Base-by-base conservation (phyloP, 257 asterid species). In the Nicotiana otophora region DNA sequence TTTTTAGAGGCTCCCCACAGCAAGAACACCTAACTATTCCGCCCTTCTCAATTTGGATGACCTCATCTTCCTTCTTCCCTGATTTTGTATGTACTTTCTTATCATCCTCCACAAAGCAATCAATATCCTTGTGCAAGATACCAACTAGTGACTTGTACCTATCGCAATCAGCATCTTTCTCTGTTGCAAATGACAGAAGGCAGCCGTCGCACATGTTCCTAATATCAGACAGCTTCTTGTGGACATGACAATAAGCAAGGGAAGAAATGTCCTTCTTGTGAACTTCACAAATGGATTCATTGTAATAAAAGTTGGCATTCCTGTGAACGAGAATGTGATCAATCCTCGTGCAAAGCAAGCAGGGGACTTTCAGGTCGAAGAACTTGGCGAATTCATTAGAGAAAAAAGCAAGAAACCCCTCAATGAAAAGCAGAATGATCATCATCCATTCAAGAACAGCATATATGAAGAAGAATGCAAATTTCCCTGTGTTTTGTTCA, bases 231-330 rank as follows among this genome's bases (percentile, higher is more conserved):
- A 94, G 87, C 85, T 87, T 91, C 84, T 78, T 89, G 81, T 95
- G 99, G 70, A 89, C 89, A 78, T 91, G 93, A 87, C 98, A 95
- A 81, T 91, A 95, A 30, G 97, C 92, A 75, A 93, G 92, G 68
- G 98, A 81, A 3, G 98, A 92, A 68, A 95, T 85, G 64, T 91
- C 94, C 84, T 85, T 88, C 88, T 93, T 94, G 88, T 94, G 99
- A n/a, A 23, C 86, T 82, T 94, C 97, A 42, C 99, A 95, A 12
- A 92, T 82, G 54, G 98, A 92, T 8, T 94, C 97, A 51, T 95
- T 90, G 87, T 86, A 95, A 91, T 90, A 93, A 54, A 88, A 91
- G 53, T 77, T 86, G 7, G 93, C 79, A 86, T 87, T 63, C 61
- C 92, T 86, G 23, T 77, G 95, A 58, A 91, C 88, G 10, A 95